Evolutionary conservation across 2,329 filamentous ascomycete genomes (phyloP).

Genomic region (Aspergillus quadricinctus): DNA sequence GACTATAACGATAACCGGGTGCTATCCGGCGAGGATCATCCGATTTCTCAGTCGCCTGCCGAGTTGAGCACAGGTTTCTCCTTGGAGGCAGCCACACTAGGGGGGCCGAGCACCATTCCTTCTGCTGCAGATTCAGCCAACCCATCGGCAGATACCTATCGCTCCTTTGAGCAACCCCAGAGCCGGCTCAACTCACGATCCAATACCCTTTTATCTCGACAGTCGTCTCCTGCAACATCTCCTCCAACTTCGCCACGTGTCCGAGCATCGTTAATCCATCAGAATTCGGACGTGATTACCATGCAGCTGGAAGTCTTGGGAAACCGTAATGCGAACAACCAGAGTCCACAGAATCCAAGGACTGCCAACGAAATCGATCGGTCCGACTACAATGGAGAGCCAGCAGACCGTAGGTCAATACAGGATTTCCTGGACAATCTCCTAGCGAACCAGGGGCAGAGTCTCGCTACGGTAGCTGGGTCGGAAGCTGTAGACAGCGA

Average conservation of each 20-base stretch:
- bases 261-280: conserved; percentile 40
- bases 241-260: conserved; percentile 40
- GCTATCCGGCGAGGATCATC: conserved; percentile 31
- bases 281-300: conserved; percentile 41
- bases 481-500: conserved; percentile 20
- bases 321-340: conserved; percentile 24
- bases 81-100: conserved; percentile 23
- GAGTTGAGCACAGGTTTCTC: conserved; percentile 33
- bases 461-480: conserved; percentile 12
- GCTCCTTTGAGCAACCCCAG: conserved; percentile 7
- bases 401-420: conserved; percentile 24
- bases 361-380: conserved; percentile 10
- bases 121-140: conserved; percentile 9
- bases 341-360: conserved; percentile 13
- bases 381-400: conserved; percentile 10
- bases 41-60: conserved; percentile 36
- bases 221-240: conserved; percentile 38
- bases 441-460: conserved; percentile 27
- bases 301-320: conserved; percentile 42
- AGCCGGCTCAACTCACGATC: conserved; percentile 31
- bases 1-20: conserved; percentile 17
- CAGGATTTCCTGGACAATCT: conserved; percentile 35
- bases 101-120: conserved; percentile 17
- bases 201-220: conserved; percentile 38
- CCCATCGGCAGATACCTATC: conserved; percentile 9